Percentiles rank a stretch among this genome's conserved stretches.
Conservation (phyloP, 2,329 filamentous ascomycete genomes). For the Trichoderma simmonsii region DNA sequence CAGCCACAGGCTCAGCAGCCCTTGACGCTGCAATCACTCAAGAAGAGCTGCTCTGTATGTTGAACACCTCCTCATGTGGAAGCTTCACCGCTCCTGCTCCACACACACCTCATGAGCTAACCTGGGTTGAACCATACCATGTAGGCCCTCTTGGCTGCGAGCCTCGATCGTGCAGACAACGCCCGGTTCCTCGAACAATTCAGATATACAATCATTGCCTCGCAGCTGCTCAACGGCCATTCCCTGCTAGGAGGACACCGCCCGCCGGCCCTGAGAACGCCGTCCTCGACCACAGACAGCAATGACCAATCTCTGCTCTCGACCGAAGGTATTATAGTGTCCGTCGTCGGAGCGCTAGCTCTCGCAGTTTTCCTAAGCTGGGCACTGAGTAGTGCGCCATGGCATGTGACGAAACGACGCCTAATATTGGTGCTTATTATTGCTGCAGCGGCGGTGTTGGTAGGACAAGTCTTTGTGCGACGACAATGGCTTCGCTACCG, state of each 20-base stretch:
- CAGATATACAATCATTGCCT: slow-evolving; percentile 88
- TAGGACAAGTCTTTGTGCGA: slow-evolving; percentile 68
- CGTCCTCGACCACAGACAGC: slow-evolving; percentile 15
- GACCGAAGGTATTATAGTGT: slow-evolving; percentile 49
- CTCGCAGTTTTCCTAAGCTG: slow-evolving; percentile 73
- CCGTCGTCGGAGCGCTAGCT: slow-evolving; percentile 51
- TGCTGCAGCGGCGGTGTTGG: slow-evolving; percentile 51
- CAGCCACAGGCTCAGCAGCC: not conserved
- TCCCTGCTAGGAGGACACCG: slow-evolving; percentile 44
- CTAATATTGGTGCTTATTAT: slow-evolving; percentile 47
- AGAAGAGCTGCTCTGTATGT: slow-evolving; percentile 52
- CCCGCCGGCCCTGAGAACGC: slow-evolving; percentile 24
- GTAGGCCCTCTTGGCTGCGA: slow-evolving; percentile 67
- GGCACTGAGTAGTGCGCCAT: slow-evolving; percentile 52
- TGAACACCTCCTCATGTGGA: not conserved
- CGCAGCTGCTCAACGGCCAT: slow-evolving; percentile 76
- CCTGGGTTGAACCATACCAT: not conserved
- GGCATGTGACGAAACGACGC: slow-evolving; percentile 55
- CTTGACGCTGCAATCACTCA: slow-evolving; percentile 43
- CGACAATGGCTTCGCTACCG: slow-evolving; percentile 80
- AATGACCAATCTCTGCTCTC: slow-evolving; percentile 35
- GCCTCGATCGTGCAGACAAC: slow-evolving; percentile 74
- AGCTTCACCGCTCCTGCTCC: not conserved
- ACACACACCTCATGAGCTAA: not conserved
- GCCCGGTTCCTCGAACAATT: slow-evolving; percentile 87